Conservation (phyloP, 352 stramenopile genomes). For the Globisporangium spinosum region DNA sequence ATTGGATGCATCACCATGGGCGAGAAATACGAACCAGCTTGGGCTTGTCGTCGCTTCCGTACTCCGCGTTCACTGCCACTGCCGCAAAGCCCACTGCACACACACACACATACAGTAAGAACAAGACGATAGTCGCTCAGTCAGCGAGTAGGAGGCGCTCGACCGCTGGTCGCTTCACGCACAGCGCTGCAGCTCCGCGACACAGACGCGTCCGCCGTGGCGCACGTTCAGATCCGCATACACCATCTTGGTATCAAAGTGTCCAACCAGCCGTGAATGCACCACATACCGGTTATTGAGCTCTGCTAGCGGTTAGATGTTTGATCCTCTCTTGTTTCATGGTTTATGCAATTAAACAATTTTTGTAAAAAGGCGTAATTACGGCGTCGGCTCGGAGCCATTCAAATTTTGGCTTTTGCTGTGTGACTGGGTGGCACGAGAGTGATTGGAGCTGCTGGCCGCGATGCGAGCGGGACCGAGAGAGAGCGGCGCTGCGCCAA, state of each 20-base stretch:
- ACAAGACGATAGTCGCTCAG: background rate
- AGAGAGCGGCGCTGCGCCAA: background rate
- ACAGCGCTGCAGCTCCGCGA: conserved; percentile 63
- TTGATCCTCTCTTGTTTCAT: background rate
- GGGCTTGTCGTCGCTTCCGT: conserved; percentile 42
- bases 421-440: background rate
- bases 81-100: conserved; percentile 56
- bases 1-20: background rate
- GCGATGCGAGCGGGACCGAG: background rate
- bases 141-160: background rate
- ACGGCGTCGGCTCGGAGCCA: conserved; percentile 10
- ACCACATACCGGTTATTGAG: background rate
- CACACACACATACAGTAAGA: background rate
- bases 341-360: background rate
- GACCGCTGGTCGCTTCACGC: conserved; percentile 12
- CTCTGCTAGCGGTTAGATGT: background rate
- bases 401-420: conserved; percentile 11
- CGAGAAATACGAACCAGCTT: conserved; percentile 29
- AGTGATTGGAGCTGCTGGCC: background rate
- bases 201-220: conserved; percentile 41
- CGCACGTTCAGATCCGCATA: conserved; percentile 79
- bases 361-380: conserved; percentile 6
- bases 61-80: conserved; percentile 64
- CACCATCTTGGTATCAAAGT: conserved; percentile 27
- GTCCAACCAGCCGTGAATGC: background rate